Conservation (phyloP, 1,284 basidiomycete species). For the Leccinum griseonigrum region DNA sequence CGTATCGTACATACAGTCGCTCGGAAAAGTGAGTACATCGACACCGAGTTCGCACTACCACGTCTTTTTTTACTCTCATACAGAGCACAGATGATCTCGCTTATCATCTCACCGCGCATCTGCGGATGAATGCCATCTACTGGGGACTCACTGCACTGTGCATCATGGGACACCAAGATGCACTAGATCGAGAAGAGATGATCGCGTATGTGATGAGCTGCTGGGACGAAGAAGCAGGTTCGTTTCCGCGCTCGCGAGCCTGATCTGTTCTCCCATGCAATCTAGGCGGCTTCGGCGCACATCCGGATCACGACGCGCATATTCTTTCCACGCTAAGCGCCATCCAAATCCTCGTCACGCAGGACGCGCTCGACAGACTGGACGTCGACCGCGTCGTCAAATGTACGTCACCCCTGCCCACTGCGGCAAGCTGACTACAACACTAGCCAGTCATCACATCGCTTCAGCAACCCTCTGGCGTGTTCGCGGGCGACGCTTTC, state of each 20-base stretch:
- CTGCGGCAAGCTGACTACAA: not conserved
- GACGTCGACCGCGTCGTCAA: slow-evolving; percentile 68
- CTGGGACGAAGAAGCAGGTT: slow-evolving; percentile 89
- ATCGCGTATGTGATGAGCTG: slow-evolving; percentile 91
- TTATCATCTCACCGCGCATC: slow-evolving; percentile 92
- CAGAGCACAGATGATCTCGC: slow-evolving; percentile 85
- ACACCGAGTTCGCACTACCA: not conserved
- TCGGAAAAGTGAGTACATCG: slow-evolving; percentile 45
- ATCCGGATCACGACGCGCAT: slow-evolving; percentile 93
- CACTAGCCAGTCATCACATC: slow-evolving; percentile 71
- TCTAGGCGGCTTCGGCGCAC: slow-evolving; percentile 88
- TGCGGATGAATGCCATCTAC: slow-evolving; percentile 95
- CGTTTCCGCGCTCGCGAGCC: slow-evolving; percentile 24
- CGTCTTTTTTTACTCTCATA: slow-evolving; percentile 1
- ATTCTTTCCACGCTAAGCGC: slow-evolving; percentile 86
- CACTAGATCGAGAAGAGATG: slow-evolving; percentile 80
- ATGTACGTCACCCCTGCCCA: slow-evolving; percentile 48
- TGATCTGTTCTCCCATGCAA: slow-evolving; percentile 1
- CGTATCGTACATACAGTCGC: slow-evolving; percentile 55
- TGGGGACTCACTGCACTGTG: slow-evolving; percentile 92
- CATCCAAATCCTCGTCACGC: slow-evolving; percentile 88
- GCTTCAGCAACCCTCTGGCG: slow-evolving; percentile 65
- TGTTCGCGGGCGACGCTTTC: slow-evolving; percentile 88
- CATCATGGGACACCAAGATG: slow-evolving; percentile 76
- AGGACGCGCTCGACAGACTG: slow-evolving; percentile 75